Evolutionary conservation across 805 yeast genomes (phyloP).

Genomic region (Yarrowia sp.): DNA sequence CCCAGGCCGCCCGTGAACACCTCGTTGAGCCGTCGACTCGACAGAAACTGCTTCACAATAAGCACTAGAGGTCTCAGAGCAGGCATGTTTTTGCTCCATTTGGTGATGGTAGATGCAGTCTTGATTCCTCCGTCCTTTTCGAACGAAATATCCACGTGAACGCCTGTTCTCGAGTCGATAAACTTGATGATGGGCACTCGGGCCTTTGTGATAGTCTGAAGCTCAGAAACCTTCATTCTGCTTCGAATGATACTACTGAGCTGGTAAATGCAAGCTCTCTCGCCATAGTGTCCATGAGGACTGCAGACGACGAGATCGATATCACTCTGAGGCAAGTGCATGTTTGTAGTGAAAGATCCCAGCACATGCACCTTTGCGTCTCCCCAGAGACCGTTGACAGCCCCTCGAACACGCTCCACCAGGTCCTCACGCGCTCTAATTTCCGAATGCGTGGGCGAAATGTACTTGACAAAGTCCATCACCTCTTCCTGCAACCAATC

Average conservation of each 20-base stretch:
- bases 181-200: constrained; percentile 94
- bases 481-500: constrained; percentile 90
- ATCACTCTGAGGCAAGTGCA: constrained; percentile 93
- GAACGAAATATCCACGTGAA: constrained; percentile 89
- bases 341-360: constrained; percentile 93
- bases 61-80: constrained; percentile 84
- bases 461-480: constrained; percentile 79
- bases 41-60: constrained; percentile 82
- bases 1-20: constrained; percentile 96
- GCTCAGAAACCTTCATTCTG: constrained; percentile 66
- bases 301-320: constrained; percentile 90
- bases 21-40: constrained; percentile 77
- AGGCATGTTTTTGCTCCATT: constrained; percentile 76
- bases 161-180: constrained; percentile 70
- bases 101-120: constrained; percentile 78
- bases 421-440: constrained; percentile 69
- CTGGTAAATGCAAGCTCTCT: constrained; percentile 69
- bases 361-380: constrained; percentile 82
- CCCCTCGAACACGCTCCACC: constrained; percentile 63
- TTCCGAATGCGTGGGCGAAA: constrained; percentile 83
- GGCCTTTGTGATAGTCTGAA: constrained; percentile 88
- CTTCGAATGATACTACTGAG: constrained; percentile 73
- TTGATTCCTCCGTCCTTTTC: constrained; percentile 82
- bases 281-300: constrained; percentile 60
- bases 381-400: constrained; percentile 69